These are phyloP conservation scores for Taiozyma sp. DNA, from an alignment of 1,139 yeast species.

Conservation along the genomic window DNA sequence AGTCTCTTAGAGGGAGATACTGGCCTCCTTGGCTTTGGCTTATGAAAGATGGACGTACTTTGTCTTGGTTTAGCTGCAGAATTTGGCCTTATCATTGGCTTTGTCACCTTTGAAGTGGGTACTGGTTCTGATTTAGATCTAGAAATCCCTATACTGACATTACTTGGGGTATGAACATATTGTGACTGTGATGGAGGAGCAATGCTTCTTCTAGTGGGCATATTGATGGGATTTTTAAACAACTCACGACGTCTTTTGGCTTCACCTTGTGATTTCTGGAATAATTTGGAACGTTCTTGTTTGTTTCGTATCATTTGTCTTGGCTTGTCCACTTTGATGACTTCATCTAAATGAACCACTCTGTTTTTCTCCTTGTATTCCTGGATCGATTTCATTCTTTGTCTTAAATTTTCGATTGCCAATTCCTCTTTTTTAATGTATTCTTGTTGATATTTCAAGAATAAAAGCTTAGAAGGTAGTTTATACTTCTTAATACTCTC, in stretches of 20 bases:
- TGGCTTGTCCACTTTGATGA: conserved; percentile 18
- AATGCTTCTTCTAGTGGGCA: background rate
- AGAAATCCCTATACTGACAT: background rate
- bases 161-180: background rate
- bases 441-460: conserved; percentile 40
- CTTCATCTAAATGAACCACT: conserved; percentile 31
- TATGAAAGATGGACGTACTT: background rate
- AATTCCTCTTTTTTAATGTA: conserved; percentile 42
- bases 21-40: background rate
- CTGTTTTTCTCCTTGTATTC: conserved; percentile 43
- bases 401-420: conserved; percentile 45
- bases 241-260: conserved; percentile 15
- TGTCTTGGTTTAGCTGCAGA: background rate
- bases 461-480: conserved; percentile 36
- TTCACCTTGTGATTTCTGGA: conserved; percentile 22
- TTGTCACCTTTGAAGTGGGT: background rate
- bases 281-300: conserved; percentile 17
- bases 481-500: conserved; percentile 20
- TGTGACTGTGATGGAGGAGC: background rate
- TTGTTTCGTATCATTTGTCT: conserved; percentile 5
- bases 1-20: background rate
- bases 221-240: conserved; percentile 18
- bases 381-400: conserved; percentile 38
- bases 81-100: background rate
- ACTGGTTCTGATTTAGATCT: background rate